Percentiles rank a stretch among this genome's conserved stretches.
phyloP scores from a whole-genome alignment of 1,284 basidiomycete genomes.

The Phellinidium pouzarii region DNA sequence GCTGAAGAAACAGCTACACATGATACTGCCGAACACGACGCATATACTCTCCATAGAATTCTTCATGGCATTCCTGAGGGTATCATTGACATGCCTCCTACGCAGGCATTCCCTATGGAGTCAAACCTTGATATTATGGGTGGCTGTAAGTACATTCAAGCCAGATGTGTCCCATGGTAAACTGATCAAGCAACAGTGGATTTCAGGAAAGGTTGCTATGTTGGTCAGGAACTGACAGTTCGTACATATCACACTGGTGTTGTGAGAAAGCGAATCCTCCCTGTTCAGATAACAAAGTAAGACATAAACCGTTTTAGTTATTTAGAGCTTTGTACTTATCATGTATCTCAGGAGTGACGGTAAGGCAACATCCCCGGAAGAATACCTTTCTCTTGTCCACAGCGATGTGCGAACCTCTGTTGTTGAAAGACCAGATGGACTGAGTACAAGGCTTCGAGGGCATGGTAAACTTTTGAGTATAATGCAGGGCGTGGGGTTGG shows the following conservation, averaged over 20 bases:
- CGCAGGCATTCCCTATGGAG: slow-evolving; percentile 85
- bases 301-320: slow-evolving; percentile 2
- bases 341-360: slow-evolving; percentile 3
- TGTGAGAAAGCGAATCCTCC: slow-evolving; percentile 86
- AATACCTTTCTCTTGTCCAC: slow-evolving; percentile 1
- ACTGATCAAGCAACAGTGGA: slow-evolving; percentile 57
- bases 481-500: slow-evolving; percentile 53
- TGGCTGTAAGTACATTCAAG: slow-evolving; percentile 53
- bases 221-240: slow-evolving; percentile 96
- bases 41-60: slow-evolving; percentile 78
- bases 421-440: slow-evolving; percentile 15
- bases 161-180: slow-evolving; percentile 11
- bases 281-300: slow-evolving; percentile 45
- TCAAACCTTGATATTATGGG: slow-evolving; percentile 92
- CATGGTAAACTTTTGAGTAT: slow-evolving; percentile 61
- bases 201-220: slow-evolving; percentile 96
- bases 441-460: slow-evolving; percentile 44
- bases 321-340: slow-evolving; percentile 19
- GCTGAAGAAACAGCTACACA: slow-evolving; percentile 50
- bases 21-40: slow-evolving; percentile 43
- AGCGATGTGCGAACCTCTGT: slow-evolving; percentile 22
- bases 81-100: slow-evolving; percentile 66
- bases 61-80: slow-evolving; percentile 88
- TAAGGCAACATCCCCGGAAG: not conserved
- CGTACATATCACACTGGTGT: slow-evolving; percentile 94